phyloP scores from a whole-genome alignment of 108 stramenopile species.

The Aurantiochytrium sp. region DNA sequence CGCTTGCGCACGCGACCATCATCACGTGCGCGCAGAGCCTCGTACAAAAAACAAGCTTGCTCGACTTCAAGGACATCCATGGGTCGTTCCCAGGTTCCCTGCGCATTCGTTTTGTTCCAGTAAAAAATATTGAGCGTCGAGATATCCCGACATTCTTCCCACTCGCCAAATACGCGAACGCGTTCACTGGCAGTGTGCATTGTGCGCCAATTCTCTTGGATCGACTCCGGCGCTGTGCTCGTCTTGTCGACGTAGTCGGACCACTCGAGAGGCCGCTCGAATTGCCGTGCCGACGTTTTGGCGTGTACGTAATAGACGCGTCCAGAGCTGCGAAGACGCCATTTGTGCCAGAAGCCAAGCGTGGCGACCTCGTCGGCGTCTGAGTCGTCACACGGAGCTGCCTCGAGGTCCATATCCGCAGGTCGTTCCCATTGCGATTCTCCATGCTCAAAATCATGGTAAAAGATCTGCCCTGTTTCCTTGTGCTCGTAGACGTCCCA shows the following conservation, averaged over 20 bases:
- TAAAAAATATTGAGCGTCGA: neutral
- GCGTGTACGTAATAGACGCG: neutral
- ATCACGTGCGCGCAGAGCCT: neutral
- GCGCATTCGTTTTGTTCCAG: neutral
- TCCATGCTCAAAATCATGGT: neutral
- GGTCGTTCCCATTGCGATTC: neutral
- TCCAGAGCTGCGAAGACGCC: neutral
- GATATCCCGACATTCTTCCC: neutral
- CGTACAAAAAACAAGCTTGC: neutral
- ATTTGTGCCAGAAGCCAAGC: constrained; percentile 6
- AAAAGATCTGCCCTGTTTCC: neutral
- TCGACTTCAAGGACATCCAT: neutral
- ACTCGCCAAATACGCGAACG: neutral
- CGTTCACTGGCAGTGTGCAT: neutral
- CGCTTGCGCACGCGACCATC: neutral
- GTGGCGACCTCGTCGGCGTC: neutral
- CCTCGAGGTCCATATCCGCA: neutral
- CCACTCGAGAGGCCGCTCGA: constrained; percentile 13
- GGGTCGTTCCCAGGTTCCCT: neutral
- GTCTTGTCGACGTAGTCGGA: neutral
- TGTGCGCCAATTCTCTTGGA: neutral
- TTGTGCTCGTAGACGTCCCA: neutral
- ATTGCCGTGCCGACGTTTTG: neutral
- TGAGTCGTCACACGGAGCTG: neutral
- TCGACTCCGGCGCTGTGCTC: neutral